These are phyloP conservation scores for Pezicula radicicola DNA, from an alignment of 2,329 filamentous ascomycete species.

Conservation along the genomic window DNA sequence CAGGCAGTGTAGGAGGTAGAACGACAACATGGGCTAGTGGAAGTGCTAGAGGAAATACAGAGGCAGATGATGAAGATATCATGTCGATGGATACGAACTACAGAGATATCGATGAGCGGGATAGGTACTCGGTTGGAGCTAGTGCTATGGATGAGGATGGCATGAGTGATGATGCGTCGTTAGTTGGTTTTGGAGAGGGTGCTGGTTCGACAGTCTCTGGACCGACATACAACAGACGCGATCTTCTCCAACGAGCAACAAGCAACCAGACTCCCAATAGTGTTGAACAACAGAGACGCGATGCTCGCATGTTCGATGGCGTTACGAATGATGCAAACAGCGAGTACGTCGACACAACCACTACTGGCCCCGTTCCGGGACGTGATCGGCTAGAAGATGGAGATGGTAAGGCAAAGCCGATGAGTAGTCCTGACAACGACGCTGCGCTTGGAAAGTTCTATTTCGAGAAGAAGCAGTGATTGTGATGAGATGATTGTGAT, in stretches of 20 bases:
- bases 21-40: constrained; percentile 61
- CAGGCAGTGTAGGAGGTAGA: constrained; percentile 69
- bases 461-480: constrained; percentile 40
- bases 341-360: constrained; percentile 61
- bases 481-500: constrained; percentile 65
- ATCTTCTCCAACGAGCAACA: constrained; percentile 18
- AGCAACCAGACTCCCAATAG: constrained; percentile 11
- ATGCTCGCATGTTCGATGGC: constrained; percentile 66
- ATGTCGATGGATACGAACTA: constrained; percentile 55
- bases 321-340: constrained; percentile 59
- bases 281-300: constrained; percentile 48
- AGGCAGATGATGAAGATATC: constrained; percentile 56
- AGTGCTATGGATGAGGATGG: constrained; percentile 52
- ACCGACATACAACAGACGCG: constrained; percentile 61
- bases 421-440: neutral
- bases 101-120: constrained; percentile 48
- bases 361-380: constrained; percentile 19
- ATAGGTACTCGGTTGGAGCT: constrained; percentile 30
- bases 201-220: constrained; percentile 82
- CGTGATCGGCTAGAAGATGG: constrained; percentile 52
- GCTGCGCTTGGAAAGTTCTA: constrained; percentile 52
- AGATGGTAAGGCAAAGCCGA: constrained; percentile 29
- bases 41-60: constrained; percentile 49
- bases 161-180: constrained; percentile 82
- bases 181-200: constrained; percentile 91